Conservation (phyloP, 164 flowering plant genomes). For the Stephania cephalantha region DNA sequence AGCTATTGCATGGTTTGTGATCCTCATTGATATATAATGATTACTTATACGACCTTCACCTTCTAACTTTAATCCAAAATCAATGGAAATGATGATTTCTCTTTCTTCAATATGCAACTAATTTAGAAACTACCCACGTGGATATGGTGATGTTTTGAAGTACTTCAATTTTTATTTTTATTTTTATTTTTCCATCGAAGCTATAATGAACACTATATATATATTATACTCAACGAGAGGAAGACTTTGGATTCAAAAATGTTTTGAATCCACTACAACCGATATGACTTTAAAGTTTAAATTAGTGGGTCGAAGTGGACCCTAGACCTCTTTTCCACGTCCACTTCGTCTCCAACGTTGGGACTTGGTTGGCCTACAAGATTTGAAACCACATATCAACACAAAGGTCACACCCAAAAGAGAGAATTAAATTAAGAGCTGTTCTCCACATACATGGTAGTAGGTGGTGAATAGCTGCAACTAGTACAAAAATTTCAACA, state of each 20-base stretch:
- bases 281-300: background rate
- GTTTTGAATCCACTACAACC: background rate
- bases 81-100: background rate
- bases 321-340: background rate
- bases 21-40: background rate
- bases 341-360: background rate
- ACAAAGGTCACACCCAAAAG: background rate
- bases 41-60: background rate
- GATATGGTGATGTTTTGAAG: background rate
- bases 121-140: background rate
- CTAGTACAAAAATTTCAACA: background rate
- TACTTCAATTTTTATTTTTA: background rate
- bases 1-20: too few species aligned
- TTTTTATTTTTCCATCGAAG: background rate
- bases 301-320: background rate
- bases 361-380: background rate
- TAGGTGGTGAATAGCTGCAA: background rate
- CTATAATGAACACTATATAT: too few species aligned
- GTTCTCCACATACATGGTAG: background rate
- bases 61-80: background rate
- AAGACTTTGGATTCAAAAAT: background rate
- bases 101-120: too few species aligned
- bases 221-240: too few species aligned
- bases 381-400: background rate
- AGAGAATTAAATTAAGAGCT: background rate